phyloP scores from a whole-genome alignment of 495 filamentous ascomycete genomes.

The Friedmanniomyces simplex region DNA sequence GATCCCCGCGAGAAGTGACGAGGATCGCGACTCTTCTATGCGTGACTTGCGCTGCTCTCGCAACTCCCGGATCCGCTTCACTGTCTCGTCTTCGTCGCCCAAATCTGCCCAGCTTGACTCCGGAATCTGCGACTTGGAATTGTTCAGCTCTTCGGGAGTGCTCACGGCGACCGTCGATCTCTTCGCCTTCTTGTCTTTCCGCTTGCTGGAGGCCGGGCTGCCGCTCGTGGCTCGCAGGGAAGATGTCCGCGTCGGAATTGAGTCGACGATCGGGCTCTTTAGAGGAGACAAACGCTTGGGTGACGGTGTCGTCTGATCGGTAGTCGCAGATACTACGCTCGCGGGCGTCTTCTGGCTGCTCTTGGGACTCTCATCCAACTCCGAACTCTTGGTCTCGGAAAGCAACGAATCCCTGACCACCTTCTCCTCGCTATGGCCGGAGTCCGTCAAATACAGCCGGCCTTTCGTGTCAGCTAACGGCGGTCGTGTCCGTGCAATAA shows the following conservation, averaged over 20 bases:
- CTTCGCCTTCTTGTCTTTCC: conserved; percentile 13
- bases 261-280: conserved; percentile 14
- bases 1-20: background rate
- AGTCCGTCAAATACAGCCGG: conserved; percentile 12
- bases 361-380: background rate
- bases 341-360: background rate
- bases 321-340: background rate
- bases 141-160: background rate
- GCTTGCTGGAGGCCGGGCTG: conserved; percentile 1
- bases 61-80: conserved; percentile 21
- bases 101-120: conserved; percentile 22
- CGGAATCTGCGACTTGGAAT: background rate
- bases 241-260: conserved; percentile 17
- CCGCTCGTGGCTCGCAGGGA: conserved; percentile 11
- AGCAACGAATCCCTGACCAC: conserved; percentile 2
- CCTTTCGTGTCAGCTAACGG: background rate
- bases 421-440: conserved; percentile 7
- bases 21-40: conserved; percentile 7
- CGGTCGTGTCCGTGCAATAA: conserved; percentile 12
- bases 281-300: conserved; percentile 3
- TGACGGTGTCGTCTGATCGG: background rate
- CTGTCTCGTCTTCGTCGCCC: conserved; percentile 23
- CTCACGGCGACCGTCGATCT: conserved; percentile 4
- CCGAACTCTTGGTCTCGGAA: conserved; percentile 2
- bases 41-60: conserved; percentile 16